phyloP scores from a whole-genome alignment of 2,329 filamentous ascomycete species.

The Stenocarpella maydis region DNA sequence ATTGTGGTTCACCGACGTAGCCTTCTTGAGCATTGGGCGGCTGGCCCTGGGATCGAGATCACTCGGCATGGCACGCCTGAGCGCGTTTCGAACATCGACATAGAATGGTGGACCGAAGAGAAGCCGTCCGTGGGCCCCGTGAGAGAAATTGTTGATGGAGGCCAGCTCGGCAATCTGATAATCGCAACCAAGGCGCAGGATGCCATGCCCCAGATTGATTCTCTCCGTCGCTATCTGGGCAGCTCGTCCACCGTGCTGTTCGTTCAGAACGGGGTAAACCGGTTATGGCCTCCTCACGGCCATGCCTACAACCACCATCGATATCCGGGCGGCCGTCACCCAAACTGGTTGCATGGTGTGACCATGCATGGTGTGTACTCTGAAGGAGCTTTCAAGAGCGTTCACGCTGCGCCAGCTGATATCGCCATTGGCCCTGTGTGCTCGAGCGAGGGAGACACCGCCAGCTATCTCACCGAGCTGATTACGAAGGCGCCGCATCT shows the following conservation, averaged over 20 bases:
- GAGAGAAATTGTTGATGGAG: conserved; percentile 50
- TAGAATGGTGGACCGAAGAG: conserved; percentile 64
- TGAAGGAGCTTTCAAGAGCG: conserved; percentile 57
- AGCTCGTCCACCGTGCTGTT: conserved; percentile 78
- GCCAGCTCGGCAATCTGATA: conserved; percentile 74
- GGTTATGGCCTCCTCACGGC: conserved; percentile 63
- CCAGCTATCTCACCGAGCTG: conserved; percentile 51
- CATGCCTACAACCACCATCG: conserved; percentile 51
- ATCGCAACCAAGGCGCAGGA: conserved; percentile 78
- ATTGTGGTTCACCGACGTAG: conserved; percentile 75
- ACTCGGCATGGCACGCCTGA: conserved; percentile 46
- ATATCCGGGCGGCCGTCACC: conserved; percentile 51
- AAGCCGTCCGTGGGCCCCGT: conserved; percentile 47
- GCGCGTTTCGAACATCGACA: conserved; percentile 50
- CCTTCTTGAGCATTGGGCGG: conserved; percentile 58
- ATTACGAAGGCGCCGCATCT: conserved; percentile 55
- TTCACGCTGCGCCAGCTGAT: conserved; percentile 60
- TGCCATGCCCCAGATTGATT: conserved; percentile 68
- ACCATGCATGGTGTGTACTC: conserved; percentile 65
- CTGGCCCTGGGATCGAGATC: conserved; percentile 54
- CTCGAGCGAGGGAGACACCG: conserved; percentile 37
- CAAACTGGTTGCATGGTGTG: conserved; percentile 76
- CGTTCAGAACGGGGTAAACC: conserved; percentile 88
- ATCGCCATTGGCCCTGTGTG: conserved; percentile 58
- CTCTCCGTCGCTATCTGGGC: conserved; percentile 69